These are phyloP conservation scores for Pseudopithomyces chartarum DNA, from an alignment of 2,329 filamentous ascomycete species.

Conservation along the genomic window DNA sequence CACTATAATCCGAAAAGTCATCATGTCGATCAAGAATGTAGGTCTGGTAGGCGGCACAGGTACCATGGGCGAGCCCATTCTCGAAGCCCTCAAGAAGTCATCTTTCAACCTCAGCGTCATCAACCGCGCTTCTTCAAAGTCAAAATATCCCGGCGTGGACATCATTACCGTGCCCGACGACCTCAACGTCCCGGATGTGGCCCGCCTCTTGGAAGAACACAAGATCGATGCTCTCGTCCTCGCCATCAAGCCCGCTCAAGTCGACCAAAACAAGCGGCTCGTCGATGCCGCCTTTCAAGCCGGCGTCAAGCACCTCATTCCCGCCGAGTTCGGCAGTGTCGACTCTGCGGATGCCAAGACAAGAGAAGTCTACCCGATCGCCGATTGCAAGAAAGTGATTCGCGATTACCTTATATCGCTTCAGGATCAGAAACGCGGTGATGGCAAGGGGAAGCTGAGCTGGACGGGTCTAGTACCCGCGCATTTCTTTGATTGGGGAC, in stretches of 20 bases:
- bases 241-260: constrained; percentile 52
- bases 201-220: constrained; percentile 50
- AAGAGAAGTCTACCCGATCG: constrained; percentile 57
- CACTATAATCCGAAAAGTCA: background rate
- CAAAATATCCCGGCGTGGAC: constrained; percentile 49
- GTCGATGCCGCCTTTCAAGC: constrained; percentile 64
- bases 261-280: constrained; percentile 55
- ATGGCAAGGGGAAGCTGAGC: constrained; percentile 46
- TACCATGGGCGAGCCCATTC: constrained; percentile 40
- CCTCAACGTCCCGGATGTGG: constrained; percentile 34
- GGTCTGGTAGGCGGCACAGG: constrained; percentile 48
- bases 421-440: constrained; percentile 45
- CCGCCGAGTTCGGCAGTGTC: constrained; percentile 62
- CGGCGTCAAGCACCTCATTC: constrained; percentile 65
- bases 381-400: constrained; percentile 54
- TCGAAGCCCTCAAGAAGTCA: constrained; percentile 36
- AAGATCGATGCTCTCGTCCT: constrained; percentile 57
- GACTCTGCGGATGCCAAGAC: constrained; percentile 48
- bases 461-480: constrained; percentile 68
- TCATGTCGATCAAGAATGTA: constrained; percentile 44
- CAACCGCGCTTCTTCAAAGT: constrained; percentile 42
- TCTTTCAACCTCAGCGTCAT: constrained; percentile 41
- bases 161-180: constrained; percentile 48
- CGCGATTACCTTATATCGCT: constrained; percentile 56
- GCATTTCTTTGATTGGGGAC: constrained; percentile 66